Conservation (phyloP, 306 rosid species). For the Castanea crenata region DNA sequence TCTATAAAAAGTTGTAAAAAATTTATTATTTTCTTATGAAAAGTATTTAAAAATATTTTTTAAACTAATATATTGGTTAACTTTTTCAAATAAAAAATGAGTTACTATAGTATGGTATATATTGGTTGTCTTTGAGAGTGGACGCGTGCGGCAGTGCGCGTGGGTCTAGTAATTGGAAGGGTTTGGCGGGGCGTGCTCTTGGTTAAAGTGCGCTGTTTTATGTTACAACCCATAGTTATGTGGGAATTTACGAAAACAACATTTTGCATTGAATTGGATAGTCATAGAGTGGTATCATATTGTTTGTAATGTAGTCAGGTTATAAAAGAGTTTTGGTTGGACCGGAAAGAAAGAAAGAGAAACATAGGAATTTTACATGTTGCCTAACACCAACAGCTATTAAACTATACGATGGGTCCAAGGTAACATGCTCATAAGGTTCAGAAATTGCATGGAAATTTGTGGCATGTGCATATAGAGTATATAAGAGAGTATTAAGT, state of each 20-base stretch:
- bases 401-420: too few species aligned
- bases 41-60: too few species aligned
- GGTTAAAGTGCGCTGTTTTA: slow-evolving; percentile 21
- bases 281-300: not conserved
- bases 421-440: too few species aligned
- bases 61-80: too few species aligned
- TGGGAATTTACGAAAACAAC: slow-evolving; percentile 22
- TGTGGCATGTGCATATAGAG: not conserved
- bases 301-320: too few species aligned
- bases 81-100: too few species aligned
- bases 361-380: not conserved
- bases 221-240: not conserved
- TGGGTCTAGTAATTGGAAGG: slow-evolving; percentile 16
- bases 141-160: not conserved
- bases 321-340: too few species aligned
- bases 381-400: not conserved
- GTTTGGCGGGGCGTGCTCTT: slow-evolving; percentile 46
- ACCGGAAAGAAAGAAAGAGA: too few species aligned
- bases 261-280: not conserved
- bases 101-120: too few species aligned
- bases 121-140: too few species aligned
- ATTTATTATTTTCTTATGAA: too few species aligned
- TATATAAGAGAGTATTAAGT: not conserved
- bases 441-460: not conserved
- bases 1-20: too few species aligned